Base-by-base conservation (phyloP, 345 rosid species). In the Euphorbia tirucalli region DNA sequence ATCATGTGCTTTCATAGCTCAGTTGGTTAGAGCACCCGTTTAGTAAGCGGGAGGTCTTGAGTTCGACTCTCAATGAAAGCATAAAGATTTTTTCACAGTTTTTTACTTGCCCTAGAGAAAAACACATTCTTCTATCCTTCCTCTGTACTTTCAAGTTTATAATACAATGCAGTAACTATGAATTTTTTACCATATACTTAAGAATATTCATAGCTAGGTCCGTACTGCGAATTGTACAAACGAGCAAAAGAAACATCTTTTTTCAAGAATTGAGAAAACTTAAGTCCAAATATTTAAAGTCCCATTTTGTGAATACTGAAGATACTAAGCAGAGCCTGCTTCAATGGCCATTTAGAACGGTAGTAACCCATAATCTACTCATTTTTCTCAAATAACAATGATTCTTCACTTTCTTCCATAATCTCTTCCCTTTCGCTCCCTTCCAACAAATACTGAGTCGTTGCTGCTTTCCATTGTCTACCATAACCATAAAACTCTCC, bases 1-100 rank as follows among this genome's bases (percentile, higher is more conserved):
- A 7, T 3, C 39, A 35, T 35, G 39, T 35, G 96, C 97, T 92
- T 83, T 94, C 86, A 82, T 89, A 89, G 95, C 89, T 90, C 90
- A 92, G 93, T 85, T 89, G 97, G 93, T 92, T 90, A 88, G 92
- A 89, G 93, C 93, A 88, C 87, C 92, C 87, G 91, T 87, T 92
- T 88, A 90, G 88, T 88, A 88, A 88, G 96, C 93, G 87, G 93
- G 89, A 92, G 93, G 93, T 88, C 91, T 90, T 88, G 96, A 90
- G 93, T 95, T 95, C 90, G 28, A 90, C 89, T 88, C 89, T 90
- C 91, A 90, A 86, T 75, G 87, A 89, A 77, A 90, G 92, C 93
- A 65, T n/a, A n/a, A n/a, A n/a, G n/a, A n/a, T 25, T 13, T 48
- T 48, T 48, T 10, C 4, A 14, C 3, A 48, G 1, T 50, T 50